Percentiles rank a stretch among this genome's conserved stretches.
Evolutionary conservation across 768 basidiomycete genomes (phyloP).

Genomic region (Suillus americanus): DNA sequence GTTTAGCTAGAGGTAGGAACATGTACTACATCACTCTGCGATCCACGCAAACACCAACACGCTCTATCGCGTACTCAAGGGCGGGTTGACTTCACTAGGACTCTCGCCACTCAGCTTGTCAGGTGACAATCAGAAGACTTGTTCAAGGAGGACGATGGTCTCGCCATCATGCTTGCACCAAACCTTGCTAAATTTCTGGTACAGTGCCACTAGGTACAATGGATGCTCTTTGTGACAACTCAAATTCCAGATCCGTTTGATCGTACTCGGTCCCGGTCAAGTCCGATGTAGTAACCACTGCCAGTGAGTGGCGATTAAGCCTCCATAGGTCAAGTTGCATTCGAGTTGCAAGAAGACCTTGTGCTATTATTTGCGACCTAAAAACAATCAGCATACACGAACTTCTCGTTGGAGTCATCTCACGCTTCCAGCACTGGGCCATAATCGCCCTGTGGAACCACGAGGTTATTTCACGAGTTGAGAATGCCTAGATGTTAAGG

Average conservation of each 20-base stretch:
- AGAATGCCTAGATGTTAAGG: neutral
- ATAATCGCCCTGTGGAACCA: neutral
- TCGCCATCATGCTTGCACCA: neutral
- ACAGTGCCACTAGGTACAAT: neutral
- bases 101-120: neutral
- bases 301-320: neutral
- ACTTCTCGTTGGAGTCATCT: neutral
- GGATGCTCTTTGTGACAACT: neutral
- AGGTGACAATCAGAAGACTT: neutral
- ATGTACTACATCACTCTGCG: no score
- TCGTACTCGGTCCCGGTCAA: neutral
- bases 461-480: neutral
- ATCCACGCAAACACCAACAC: no score
- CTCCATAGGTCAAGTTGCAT: neutral
- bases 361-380: neutral
- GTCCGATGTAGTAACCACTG: neutral
- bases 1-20: no score
- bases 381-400: neutral
- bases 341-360: neutral
- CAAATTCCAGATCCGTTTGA: neutral
- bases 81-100: neutral
- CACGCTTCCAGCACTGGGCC: neutral
- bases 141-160: neutral
- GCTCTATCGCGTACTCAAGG: neutral
- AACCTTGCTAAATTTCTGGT: neutral